Evolutionary conservation across 345 rosid species (phyloP), one percentile per base, ranked within the genome.

Genomic region (Physaria fendleri): DNA sequence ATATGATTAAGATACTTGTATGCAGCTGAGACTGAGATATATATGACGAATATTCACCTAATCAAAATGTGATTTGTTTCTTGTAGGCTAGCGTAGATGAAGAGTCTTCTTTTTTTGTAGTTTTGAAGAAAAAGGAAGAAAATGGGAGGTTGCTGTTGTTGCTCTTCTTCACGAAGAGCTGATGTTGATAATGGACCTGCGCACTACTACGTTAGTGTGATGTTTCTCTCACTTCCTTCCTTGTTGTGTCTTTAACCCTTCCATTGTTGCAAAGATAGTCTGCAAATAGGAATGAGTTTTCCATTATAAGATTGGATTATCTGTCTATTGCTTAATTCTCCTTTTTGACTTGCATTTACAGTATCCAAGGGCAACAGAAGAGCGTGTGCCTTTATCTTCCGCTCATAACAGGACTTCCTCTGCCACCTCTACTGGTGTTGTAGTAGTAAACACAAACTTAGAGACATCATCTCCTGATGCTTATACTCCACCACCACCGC

Each of bases 131-230:
- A 59, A 44, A 74, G n/a, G 18, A 40, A 66, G 60, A 62, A 74
- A 52, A 86, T 90, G 97, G 97, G 97, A 68, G 95, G 93, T 69
- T 87, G 97, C 73, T 90, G 97, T 49, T 90, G 95, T 66, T 76
- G 95, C 75, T 62, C 80, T 78, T 62, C 80, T 70, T 69, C 83
- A 33, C 69, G 77, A 70, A 76, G 82, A 66, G 75, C 76, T 74
- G 85, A 69, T 47, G 56, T 76, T 52, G 60, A 56, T 69, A 54
- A 37, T 59, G 64, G 75, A 23, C 78, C 81, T 16, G 49, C 79
- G 12, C 76, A 73, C 65, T 83, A 76, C 70, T 82, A 79, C 76
- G 95, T 85, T 35, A 68, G 95, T 82, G 55, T 65, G 58, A 12
- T 57, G 9, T 64, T 23, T 79, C 70, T 65, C 30, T 42, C 6